phyloP scores from a whole-genome alignment of 768 basidiomycete genomes.

The Hortiboletus flavorubellus region DNA sequence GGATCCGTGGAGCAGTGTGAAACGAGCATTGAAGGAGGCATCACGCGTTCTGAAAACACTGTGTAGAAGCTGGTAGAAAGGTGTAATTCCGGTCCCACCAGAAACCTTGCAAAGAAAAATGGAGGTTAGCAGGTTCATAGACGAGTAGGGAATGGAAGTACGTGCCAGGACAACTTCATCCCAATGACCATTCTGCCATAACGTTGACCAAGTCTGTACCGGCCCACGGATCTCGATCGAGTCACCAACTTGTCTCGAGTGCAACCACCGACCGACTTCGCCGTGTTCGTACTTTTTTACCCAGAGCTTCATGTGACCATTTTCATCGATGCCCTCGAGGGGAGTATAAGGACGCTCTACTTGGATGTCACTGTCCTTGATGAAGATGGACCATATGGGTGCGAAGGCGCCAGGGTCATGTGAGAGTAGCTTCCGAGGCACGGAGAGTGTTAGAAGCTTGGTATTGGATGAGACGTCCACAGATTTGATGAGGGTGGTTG shows the following conservation, averaged over 20 bases:
- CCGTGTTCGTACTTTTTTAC: slow-evolving; percentile 75
- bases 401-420: slow-evolving; percentile 18
- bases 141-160: neutral
- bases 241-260: slow-evolving; percentile 64
- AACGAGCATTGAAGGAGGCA: slow-evolving; percentile 43
- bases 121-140: neutral
- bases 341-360: slow-evolving; percentile 87
- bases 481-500: slow-evolving; percentile 53
- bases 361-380: slow-evolving; percentile 88
- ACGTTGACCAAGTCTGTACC: slow-evolving; percentile 54
- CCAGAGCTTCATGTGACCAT: slow-evolving; percentile 74
- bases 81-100: slow-evolving; percentile 85
- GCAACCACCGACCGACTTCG: slow-evolving; percentile 82
- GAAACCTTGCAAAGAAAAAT: slow-evolving; percentile 57
- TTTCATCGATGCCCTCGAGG: slow-evolving; percentile 61
- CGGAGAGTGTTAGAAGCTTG: slow-evolving; percentile 59
- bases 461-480: slow-evolving; percentile 53
- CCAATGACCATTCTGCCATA: slow-evolving; percentile 55
- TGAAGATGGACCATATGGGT: slow-evolving; percentile 72
- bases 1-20: slow-evolving; percentile 74
- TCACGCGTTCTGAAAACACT: slow-evolving; percentile 39
- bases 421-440: slow-evolving; percentile 45
- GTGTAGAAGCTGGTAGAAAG: slow-evolving; percentile 77
- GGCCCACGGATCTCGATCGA: slow-evolving; percentile 76
- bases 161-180: slow-evolving; percentile 78